Evolutionary conservation across 192 early-diverging fungal species (phyloP).

Genomic region (Chytriomyces hyalinus): DNA sequence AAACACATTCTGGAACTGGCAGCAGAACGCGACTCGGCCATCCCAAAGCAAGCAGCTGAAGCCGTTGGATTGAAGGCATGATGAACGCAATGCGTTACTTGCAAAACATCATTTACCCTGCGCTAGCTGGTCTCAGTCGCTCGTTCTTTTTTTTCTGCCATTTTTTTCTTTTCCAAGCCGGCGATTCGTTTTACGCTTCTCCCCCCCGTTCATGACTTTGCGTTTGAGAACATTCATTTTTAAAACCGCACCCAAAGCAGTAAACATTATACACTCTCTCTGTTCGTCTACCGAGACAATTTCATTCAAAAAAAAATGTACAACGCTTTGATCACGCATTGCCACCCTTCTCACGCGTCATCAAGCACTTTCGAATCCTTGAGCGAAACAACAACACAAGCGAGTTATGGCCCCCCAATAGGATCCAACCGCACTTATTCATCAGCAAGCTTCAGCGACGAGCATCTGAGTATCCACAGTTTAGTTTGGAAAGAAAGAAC

Average conservation of each 20-base stretch:
- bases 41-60: neutral
- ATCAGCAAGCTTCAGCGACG: neutral
- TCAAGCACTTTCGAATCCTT: conserved; percentile 41
- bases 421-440: neutral
- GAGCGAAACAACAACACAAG: conserved; percentile 6
- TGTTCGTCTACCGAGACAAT: too few relatives aligned
- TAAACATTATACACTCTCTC: too few relatives aligned
- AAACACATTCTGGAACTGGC: conserved; percentile 28
- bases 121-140: neutral
- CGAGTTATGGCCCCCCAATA: neutral
- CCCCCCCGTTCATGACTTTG: too few relatives aligned
- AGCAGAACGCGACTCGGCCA: neutral
- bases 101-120: neutral
- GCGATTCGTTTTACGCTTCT: too few relatives aligned
- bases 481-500: neutral
- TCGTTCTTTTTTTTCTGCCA: neutral
- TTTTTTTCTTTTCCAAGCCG: neutral
- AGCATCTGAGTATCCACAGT: neutral
- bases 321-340: conserved; percentile 41
- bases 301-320: conserved; percentile 4
- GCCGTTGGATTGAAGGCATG: neutral
- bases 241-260: too few relatives aligned
- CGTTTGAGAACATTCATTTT: too few relatives aligned
- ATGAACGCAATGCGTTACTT: neutral
- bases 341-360: conserved; percentile 43